Base-by-base conservation (phyloP, 352 stramenopile genomes). In the Saprolegnia diclina region DNA sequence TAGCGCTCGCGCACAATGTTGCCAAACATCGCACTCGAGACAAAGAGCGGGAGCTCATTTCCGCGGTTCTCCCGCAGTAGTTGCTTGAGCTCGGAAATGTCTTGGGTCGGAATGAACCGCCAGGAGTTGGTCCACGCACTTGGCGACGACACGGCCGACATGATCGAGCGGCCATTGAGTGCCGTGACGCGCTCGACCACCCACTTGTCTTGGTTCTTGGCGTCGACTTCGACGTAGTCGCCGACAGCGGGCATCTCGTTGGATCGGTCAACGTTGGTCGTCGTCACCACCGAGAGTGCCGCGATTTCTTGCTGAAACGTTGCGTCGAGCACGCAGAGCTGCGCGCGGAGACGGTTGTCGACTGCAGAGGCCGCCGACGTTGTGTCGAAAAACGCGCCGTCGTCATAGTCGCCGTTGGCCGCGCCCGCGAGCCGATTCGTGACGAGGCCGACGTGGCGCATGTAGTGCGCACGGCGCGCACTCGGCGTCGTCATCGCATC, bases 21-120 rank as follows among this genome's bases (percentile, higher is more conserved):
- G 71, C 72, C 78, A 50, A 85, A 83, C 1, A 78, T 72, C 19
- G 76, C 67, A 19, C 79, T 79, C 6, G 76, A 82, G 22, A 73
- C 55, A 42, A 81, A 81, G 57, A 79, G 77, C 0, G 72, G 65
- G 32, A 81, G 72, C 44, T 81, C 76, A 26, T 79, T 74, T 7
- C 75, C 72, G 16, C 75, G 74, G 64, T 79, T 77, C n/a, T 67
- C 68, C 3, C 29, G 66, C 48, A 81, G 78, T 18, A 78, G 73
- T 42, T 65, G 44, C 55, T 77, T 76, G 5, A 78, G 56, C 37
- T 56, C 53, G 7, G 53, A 37, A 40, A 61, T 19, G 14, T 61
- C 53, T 6, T 37, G 26, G 7, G 24, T 24, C 21, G 53, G 53
- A 6, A 61, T 13, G 26, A 73, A 71, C n/a, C 48, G 38, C 75